Evolutionary conservation across 768 basidiomycete genomes (phyloP), one percentile per base, ranked within the genome.

Genomic region (Chiua virens): DNA sequence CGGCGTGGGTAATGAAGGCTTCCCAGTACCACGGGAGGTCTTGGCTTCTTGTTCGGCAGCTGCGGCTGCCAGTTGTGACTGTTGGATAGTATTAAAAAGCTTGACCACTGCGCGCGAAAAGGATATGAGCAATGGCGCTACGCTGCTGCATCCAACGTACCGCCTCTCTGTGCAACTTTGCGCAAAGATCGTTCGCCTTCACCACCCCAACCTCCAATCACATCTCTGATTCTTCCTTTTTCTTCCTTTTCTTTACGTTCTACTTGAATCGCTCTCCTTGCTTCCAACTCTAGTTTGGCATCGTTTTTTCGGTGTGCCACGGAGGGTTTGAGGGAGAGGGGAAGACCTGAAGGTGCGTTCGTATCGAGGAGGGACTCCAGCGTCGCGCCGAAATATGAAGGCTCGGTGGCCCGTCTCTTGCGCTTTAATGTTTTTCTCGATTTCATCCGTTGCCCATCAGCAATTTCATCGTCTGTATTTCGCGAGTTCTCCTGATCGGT

Each of bases 131-230:
- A 46, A 28, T 27, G 45, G 25, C 18, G 45, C 21, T 3, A 11
- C 37, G 13, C 6, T 15, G 17, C 36, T 22, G 21, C 30, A 32
- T 37, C 35, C 13, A 18, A 60, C 80, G 45, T 66, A 89, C 89
- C 89, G 70, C 89, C 89, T 66, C 89, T 75, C 72, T 86, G 97
- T 56, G 86, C 96, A 68, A 80, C 91, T 76, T 87, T 98, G 67
- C 79, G 82, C 62, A 84, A 74, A 52, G 79, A 86, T 68, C 81
- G 80, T 73, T 86, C 92, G 69, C 80, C 82, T 68, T 89, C 88
- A 13, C 80, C 87, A 27, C 89, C 94, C 94, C 93, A 97, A 37
- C 92, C 92, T 50, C 85, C 90, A 64, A 89, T 91, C 15, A 83
- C 81, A 65, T 87, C 85, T 36, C 72, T 79, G 56, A 87, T 77